Base-by-base conservation (phyloP, 164 flowering plant species). In the Platanus orientalis region DNA sequence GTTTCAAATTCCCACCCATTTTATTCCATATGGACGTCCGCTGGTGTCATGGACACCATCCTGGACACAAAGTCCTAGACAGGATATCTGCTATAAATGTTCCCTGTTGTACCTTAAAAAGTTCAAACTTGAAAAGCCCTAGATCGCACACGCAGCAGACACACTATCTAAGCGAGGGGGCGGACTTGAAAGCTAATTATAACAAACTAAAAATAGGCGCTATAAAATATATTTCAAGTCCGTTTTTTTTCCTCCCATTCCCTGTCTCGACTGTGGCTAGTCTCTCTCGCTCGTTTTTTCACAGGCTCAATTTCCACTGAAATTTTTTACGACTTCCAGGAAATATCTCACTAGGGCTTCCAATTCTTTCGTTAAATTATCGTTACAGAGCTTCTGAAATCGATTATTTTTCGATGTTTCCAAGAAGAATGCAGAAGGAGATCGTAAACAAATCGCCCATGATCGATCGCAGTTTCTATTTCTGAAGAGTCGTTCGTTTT, bases 141-240 rank as follows among this genome's bases (percentile, higher is more conserved):
- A 42, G 47, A 42, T 42, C 47, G 47, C 49, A 45, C 49, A 45
- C 42, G 42, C 42, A 45, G 49, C n/a, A 45, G 49, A 45, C 49
- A 2, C 49, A 42, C 2, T 42, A 42, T 11, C 2, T 11, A 16
- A 11, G 47, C 14, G 47, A 42, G 19, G 29, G 17, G 20, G 56
- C 48, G 65, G 65, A 61, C 51, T 48, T 49, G 57, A 62, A 62
- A 62, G 14, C 13, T 47, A 50, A 62, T 26, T 39, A 62, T 62
- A 62, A 36, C 9, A 1, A 62, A 62, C 34, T 47, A 20, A 62
- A 51, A 52, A 24, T 6, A 34, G 16, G 24, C 47, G 42, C 30
- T 23, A 32, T 34, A 62, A 32, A 62, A 50, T 4, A 30, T 16
- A 14, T 62, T 62, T 62, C 56, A 52, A 51, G 65, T 62, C 65